Evolutionary conservation across 116 monocot genomes (phyloP), one percentile per base, ranked within the genome.

Genomic region (Posidonia oceanica): DNA sequence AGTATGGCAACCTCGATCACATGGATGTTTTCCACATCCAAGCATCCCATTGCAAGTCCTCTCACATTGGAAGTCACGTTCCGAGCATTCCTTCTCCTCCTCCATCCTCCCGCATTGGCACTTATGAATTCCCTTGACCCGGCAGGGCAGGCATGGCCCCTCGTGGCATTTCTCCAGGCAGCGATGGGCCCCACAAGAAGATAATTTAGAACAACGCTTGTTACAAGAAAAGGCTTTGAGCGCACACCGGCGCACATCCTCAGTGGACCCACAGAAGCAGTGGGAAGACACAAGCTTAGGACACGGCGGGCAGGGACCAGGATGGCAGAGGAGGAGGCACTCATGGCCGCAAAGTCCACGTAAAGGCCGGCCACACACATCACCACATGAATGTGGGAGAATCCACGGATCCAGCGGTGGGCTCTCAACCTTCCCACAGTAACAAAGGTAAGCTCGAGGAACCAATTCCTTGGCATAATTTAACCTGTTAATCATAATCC

Each of bases 291-390:
- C 77, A 41, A 84, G 69, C 59, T 82, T 75, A 20, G 95, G 95
- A 77, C 95, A 95, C 2, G 95, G 88, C 2, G 95, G 95, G 70
- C 95, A 95, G 55, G 88, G 91, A 3, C 95, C 95, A 15, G 91
- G 95, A 61, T 95, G 95, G 80, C 95, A 95, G 52, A 95, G 83
- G 14, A 95, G 86, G 61, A 95, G 88, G 74, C 95, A 95, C 15
- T 59, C 40, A 66, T 95, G 95, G 48, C 86, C 88, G 64, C 88
- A 91, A 6, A 61, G 37, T 11, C 60, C 72, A 29, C 38, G n/a
- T 54, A 96, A 80, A 15, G 76, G 71, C 11, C 78, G 76, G 56
- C 71, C 78, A 48, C 95, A 96, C 64, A 86, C 39, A 39, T 96
- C 91, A 20, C 85, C 88, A 41, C 95, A 96, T 14, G 95, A 96